Evolutionary conservation across 2,329 filamentous ascomycete genomes (phyloP).

Genomic region (Ophiostoma novo-ulmi): DNA sequence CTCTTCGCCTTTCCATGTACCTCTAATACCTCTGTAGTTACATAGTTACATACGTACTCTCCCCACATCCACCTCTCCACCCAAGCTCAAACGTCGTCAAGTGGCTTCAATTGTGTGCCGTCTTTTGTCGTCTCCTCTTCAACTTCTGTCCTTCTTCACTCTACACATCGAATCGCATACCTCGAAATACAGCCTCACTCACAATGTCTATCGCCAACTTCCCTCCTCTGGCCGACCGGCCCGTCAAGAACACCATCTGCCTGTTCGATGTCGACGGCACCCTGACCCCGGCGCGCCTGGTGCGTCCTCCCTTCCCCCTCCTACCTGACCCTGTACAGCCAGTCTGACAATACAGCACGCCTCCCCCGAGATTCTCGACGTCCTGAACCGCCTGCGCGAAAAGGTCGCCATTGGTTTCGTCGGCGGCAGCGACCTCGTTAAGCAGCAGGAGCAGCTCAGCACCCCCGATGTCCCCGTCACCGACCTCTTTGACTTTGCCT

Average conservation of each 20-base stretch:
- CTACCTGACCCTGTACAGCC: neutral
- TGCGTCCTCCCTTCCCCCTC: constrained; percentile 39
- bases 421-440: constrained; percentile 82
- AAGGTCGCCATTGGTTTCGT: constrained; percentile 89
- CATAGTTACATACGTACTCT: constrained; percentile 2
- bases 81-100: constrained; percentile 10
- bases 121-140: neutral
- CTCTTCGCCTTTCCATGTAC: neutral
- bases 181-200: neutral
- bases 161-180: neutral
- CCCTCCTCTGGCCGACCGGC: constrained; percentile 75
- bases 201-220: constrained; percentile 38
- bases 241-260: constrained; percentile 85
- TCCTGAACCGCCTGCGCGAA: constrained; percentile 74
- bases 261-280: constrained; percentile 97
- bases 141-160: neutral
- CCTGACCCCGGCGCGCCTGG: constrained; percentile 73
- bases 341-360: constrained; percentile 46
- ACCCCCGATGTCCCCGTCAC: constrained; percentile 63
- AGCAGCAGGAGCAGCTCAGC: constrained; percentile 96
- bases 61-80: neutral
- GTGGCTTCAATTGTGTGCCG: neutral
- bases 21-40: no score
- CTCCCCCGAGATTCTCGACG: constrained; percentile 73
- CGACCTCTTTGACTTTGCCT: constrained; percentile 93